Evolutionary conservation across 192 early-diverging fungal species (phyloP), one percentile per base, ranked within the genome.

Genomic region (Phlyctochytrium planicorne): DNA sequence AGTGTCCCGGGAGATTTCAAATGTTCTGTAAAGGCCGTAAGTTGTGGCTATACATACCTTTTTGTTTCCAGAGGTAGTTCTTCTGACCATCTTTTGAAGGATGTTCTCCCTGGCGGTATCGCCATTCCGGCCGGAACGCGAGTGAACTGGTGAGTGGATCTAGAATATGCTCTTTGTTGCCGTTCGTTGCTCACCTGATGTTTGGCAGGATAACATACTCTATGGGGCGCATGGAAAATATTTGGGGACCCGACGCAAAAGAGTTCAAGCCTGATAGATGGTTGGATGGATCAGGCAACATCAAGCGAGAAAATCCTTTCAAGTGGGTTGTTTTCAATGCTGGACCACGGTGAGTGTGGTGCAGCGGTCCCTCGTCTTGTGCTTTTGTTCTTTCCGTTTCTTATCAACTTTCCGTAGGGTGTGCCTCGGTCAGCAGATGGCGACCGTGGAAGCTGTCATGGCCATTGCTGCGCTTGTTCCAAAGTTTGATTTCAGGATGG

Each of bases 1-100:
- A 69, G 79, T 30, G 89, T 91, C 0, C 90, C 89, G 2, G 30
- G 29, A 0, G 81, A 91, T 37, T 34, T 74, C n/a, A 89, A 89
- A 72, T 67, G 67, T n/a, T 75, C 82, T 1, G 60, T 86, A 14
- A 63, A 81, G 4, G 87, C 89, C 36, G 55, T 57, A 57, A 14
- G 27, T n/a, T 25, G 27, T 29, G 10, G 10, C 6, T 27, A 6
- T 25, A 10, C 25, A 57, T 10, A 12, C 25, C 55, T 57, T 10
- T 29, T 29, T 57, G 14, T 27, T 10, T 27, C 20, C 55, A 57
- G 27, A 57, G 40, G 10, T 47, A 47, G 10, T 47, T 47, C 55
- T 10, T 57, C 6, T 27, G 6, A 12, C 10, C 27, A 10, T 57
- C 20, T 25, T 55, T 6, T 23, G 23, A 62, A 69, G 32, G 67